Base-by-base conservation (phyloP, 306 rosid genomes). In the Cyclanthera cordifolia region DNA sequence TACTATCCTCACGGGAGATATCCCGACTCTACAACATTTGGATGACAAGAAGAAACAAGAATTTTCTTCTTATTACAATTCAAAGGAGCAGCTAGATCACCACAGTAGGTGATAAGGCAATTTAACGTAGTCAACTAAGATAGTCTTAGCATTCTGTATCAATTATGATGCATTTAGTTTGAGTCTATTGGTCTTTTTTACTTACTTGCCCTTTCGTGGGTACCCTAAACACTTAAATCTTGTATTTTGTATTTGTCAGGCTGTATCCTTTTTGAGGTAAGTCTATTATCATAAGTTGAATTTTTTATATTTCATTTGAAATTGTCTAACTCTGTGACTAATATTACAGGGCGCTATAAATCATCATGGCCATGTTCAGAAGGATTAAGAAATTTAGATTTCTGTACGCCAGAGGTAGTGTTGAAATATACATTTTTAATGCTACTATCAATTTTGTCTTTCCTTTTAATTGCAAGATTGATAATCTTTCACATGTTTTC, bases 381-480 rank as follows among this genome's bases (percentile, higher is more conserved):
- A 76, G 91, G 83, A 58, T 79, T 86, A 71, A 79, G 80, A 79
- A 81, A 81, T 82, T 79, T 85, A 37, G 96, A 90, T 78, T 84
- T 82, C 63, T 80, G 90, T 81, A 93, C 99, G 32, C 96, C 96
- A 27, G 99, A 93, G 99, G 95, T 93, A 83, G 54, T 49, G 39
- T 20, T 58, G 8, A 28, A 56, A 23, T 21, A 32, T 28, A 37
- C 6, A 73, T 34, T 67, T 34, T 71, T 56, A 24, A 16, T 72
- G 51, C 23, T 45, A 25, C 65, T n/a, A 27, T 37, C 67, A 14
- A 52, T 34, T 24, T 53, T 24, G 27, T 49, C 72, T 68, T 76
- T 78, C 19, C 53, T 32, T 61, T 28, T 20, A 61, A 19, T 19
- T 61, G 28, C 27, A 17, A 37, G 30, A 61, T 21, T 20, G 50